A percentile compares a stretch with the other conserved stretches of the same genome.
phyloP scores from a whole-genome alignment of 495 filamentous ascomycete genomes.

The Penicillium atrosanguineum region DNA sequence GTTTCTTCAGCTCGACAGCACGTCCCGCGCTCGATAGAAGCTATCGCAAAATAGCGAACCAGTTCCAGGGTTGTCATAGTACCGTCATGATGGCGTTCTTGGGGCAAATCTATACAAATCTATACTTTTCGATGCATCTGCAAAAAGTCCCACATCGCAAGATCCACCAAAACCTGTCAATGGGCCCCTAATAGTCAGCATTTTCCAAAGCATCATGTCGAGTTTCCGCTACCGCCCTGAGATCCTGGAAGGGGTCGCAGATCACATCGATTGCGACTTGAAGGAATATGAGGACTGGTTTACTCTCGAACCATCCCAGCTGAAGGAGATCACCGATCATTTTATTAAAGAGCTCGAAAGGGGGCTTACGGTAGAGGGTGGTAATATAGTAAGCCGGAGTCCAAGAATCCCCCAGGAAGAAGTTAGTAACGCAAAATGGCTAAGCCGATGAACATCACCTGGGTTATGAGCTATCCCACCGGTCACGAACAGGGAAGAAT shows the following conservation, averaged over 20 bases:
- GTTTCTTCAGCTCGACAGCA: not conserved
- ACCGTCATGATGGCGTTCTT: slow-evolving; percentile 22
- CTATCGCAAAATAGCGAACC: not conserved
- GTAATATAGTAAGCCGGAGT: slow-evolving; percentile 69
- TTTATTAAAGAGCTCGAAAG: slow-evolving; percentile 79
- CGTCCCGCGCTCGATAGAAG: not conserved
- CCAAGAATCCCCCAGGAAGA: not conserved
- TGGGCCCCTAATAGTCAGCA: not conserved
- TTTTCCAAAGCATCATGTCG: slow-evolving; percentile 7
- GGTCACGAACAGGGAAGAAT: slow-evolving; percentile 83
- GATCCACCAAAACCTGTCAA: not conserved
- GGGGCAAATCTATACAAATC: not conserved
- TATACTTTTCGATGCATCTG: not conserved
- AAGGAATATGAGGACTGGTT: slow-evolving; percentile 75
- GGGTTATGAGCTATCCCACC: slow-evolving; percentile 84
- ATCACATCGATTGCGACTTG: slow-evolving; percentile 70
- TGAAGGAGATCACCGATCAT: slow-evolving; percentile 82
- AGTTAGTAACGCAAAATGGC: slow-evolving; percentile 6
- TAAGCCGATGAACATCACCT: slow-evolving; percentile 95
- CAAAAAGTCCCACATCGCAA: not conserved
- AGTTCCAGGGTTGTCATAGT: slow-evolving; percentile 11
- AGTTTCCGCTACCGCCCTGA: slow-evolving; percentile 36
- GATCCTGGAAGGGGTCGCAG: slow-evolving; percentile 66
- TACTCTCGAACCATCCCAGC: slow-evolving; percentile 63
- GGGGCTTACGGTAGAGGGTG: slow-evolving; percentile 77